Conservation (phyloP, 2,329 filamentous ascomycete genomes). For the Sporothrix schenckii region DNA sequence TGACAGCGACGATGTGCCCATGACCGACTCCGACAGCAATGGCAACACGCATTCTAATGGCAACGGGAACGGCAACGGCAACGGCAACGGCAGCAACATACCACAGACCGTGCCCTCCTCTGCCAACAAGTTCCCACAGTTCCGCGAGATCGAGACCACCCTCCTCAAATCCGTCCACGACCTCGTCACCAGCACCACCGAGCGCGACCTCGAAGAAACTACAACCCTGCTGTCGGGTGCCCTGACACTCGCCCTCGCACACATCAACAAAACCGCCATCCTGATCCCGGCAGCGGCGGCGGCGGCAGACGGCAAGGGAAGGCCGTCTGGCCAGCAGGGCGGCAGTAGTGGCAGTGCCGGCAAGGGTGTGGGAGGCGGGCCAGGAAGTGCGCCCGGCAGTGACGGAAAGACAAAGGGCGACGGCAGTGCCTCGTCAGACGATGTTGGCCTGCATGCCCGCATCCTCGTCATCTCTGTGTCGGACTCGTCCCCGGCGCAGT, state of each 20-base stretch:
- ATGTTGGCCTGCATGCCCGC: conserved; percentile 67
- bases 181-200: conserved; percentile 71
- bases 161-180: conserved; percentile 72
- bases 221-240: conserved; percentile 91
- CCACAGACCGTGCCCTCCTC: conserved; percentile 44
- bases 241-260: conserved; percentile 81
- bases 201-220: conserved; percentile 67
- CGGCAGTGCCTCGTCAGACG: conserved; percentile 36
- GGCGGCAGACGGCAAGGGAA: conserved; percentile 32
- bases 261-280: conserved; percentile 75
- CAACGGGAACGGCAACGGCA: conserved; percentile 45
- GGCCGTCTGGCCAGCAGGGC: background rate
- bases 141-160: conserved; percentile 81
- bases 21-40: conserved; percentile 21
- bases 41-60: conserved; percentile 35
- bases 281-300: conserved; percentile 33
- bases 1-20: conserved; percentile 39
- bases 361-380: background rate
- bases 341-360: conserved; percentile 34
- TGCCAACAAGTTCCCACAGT: conserved; percentile 92
- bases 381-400: conserved; percentile 45
- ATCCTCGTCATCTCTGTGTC: conserved; percentile 91
- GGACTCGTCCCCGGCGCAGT: conserved; percentile 81
- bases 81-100: conserved; percentile 45
- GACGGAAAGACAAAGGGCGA: conserved; percentile 7